These are phyloP conservation scores for Colletotrichum costaricense DNA, from an alignment of 2,329 filamentous ascomycete species.

Conservation along the genomic window DNA sequence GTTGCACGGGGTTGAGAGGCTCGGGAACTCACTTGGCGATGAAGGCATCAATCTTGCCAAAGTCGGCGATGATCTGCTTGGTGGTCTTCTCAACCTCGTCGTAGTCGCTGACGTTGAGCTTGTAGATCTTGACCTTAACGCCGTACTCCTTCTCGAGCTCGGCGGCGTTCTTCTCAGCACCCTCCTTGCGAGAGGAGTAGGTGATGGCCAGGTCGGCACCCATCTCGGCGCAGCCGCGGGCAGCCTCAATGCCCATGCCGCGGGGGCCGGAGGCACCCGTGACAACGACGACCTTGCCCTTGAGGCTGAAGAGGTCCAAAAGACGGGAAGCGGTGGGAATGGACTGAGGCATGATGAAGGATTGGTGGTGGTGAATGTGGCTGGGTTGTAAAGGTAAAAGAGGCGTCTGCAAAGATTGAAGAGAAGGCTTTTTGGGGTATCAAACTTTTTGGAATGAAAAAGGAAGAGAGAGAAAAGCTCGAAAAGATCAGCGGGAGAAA, in stretches of 20 bases:
- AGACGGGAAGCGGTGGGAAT: conserved; percentile 69
- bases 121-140: conserved; percentile 73
- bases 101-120: conserved; percentile 68
- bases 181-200: conserved; percentile 76
- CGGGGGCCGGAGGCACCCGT: conserved; percentile 77
- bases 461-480: not conserved
- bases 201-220: conserved; percentile 79
- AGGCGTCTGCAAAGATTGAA: not conserved
- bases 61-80: conserved; percentile 76
- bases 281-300: conserved; percentile 78
- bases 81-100: conserved; percentile 63
- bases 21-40: conserved; percentile 74
- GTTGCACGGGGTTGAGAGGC: too few species aligned
- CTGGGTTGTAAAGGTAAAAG: not conserved
- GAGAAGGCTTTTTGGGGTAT: conserved; percentile 1
- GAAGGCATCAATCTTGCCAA: conserved; percentile 79
- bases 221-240: conserved; percentile 76
- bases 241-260: conserved; percentile 78
- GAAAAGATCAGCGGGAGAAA: not conserved
- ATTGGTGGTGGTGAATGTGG: not conserved
- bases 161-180: conserved; percentile 73
- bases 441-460: conserved; percentile 5
- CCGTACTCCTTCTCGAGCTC: conserved; percentile 75
- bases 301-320: conserved; percentile 76
- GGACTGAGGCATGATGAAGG: conserved; percentile 23